These are phyloP conservation scores for Sphaerulina populicola DNA, from an alignment of 2,329 filamentous ascomycete species.

Conservation along the genomic window DNA sequence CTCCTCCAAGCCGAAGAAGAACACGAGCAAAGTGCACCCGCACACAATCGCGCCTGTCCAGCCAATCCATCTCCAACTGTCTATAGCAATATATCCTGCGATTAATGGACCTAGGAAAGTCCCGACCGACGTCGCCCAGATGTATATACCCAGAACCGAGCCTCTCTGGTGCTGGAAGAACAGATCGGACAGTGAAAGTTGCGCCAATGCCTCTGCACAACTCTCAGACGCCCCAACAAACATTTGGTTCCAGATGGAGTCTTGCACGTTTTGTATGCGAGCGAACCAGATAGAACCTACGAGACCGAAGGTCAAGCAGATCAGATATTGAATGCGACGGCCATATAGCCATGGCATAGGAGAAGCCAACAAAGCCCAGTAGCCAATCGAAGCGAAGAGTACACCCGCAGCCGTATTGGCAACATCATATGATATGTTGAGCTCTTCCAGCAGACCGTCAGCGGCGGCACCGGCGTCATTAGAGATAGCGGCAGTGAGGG, in stretches of 20 bases:
- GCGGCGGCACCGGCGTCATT: slow-evolving; percentile 49
- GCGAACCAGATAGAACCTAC: slow-evolving; percentile 50
- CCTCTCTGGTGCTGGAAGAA: slow-evolving; percentile 53
- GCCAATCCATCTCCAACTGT: slow-evolving; percentile 50
- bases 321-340: slow-evolving; percentile 47
- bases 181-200: slow-evolving; percentile 50
- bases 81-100: slow-evolving; percentile 44
- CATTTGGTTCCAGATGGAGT: slow-evolving; percentile 49
- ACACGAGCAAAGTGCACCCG: slow-evolving; percentile 40
- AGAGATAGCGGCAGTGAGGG: slow-evolving; percentile 48
- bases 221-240: slow-evolving; percentile 52
- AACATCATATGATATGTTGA: slow-evolving; percentile 45
- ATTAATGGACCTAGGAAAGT: slow-evolving; percentile 50
- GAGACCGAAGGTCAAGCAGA: slow-evolving; percentile 45
- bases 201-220: slow-evolving; percentile 49
- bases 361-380: slow-evolving; percentile 47
- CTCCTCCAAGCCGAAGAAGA: slow-evolving; percentile 48
- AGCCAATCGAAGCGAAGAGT: slow-evolving; percentile 49
- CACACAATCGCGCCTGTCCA: slow-evolving; percentile 47
- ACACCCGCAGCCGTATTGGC: slow-evolving; percentile 53
- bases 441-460: slow-evolving; percentile 44
- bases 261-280: slow-evolving; percentile 36
- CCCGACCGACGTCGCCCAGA: slow-evolving; percentile 48
- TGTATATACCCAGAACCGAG: slow-evolving; percentile 48
- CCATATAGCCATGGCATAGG: slow-evolving; percentile 50